Conservation (phyloP, 2,329 filamentous ascomycete genomes). For the Nakataea oryzae region DNA sequence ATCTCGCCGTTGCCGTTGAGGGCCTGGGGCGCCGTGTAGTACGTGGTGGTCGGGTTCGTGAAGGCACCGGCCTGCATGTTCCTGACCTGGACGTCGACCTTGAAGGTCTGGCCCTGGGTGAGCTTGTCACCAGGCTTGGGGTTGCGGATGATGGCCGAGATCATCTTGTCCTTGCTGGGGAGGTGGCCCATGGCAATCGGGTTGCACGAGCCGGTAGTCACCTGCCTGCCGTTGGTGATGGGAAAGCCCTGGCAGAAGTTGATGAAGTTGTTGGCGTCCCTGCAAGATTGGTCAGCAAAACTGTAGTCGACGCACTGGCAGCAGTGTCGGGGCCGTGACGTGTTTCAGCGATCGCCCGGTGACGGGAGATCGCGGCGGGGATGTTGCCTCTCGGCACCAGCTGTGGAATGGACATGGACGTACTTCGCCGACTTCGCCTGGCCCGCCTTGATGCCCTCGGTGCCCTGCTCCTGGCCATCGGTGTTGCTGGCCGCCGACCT, state of each 20-base stretch:
- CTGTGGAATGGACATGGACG: too few relatives aligned
- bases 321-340: too few relatives aligned
- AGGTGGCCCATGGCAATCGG: constrained; percentile 47
- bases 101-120: constrained; percentile 27
- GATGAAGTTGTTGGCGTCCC: constrained; percentile 39
- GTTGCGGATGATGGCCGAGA: constrained; percentile 39
- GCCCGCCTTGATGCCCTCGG: background rate
- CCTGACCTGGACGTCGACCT: constrained; percentile 32
- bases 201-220: constrained; percentile 41
- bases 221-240: constrained; percentile 43
- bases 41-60: constrained; percentile 41
- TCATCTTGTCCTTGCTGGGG: constrained; percentile 37
- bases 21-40: constrained; percentile 43
- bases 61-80: constrained; percentile 42
- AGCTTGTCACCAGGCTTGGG: constrained; percentile 31
- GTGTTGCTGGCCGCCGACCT: background rate
- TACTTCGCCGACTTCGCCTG: background rate
- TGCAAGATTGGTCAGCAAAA: background rate
- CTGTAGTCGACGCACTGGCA: background rate
- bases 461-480: background rate
- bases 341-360: background rate
- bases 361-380: background rate
- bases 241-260: constrained; percentile 43
- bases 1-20: constrained; percentile 27
- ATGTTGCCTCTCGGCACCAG: too few relatives aligned